Percentiles rank a stretch among this genome's conserved stretches.
Evolutionary conservation across 2,329 filamentous ascomycete species (phyloP).

Genomic region (Dothideomycetes sp.): DNA sequence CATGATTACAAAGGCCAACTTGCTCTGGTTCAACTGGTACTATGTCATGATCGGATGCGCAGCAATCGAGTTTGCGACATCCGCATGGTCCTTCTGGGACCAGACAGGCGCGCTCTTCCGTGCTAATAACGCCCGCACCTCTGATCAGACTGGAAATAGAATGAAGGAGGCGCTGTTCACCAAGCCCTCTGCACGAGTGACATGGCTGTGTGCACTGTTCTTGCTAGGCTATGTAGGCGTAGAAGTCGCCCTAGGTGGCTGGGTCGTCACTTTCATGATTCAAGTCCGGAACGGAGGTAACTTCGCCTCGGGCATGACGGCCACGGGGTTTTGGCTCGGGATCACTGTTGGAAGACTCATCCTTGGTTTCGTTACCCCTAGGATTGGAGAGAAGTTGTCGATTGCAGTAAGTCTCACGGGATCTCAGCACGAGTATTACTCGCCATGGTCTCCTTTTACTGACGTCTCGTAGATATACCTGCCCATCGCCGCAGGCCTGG

Average conservation of each 20-base stretch:
- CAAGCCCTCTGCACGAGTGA: slow-evolving; percentile 40
- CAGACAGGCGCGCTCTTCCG: slow-evolving; percentile 50
- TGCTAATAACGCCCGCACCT: slow-evolving; percentile 34
- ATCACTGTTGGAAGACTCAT: slow-evolving; percentile 63
- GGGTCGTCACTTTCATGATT: slow-evolving; percentile 86
- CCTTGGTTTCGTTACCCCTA: slow-evolving; percentile 65
- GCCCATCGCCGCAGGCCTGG: slow-evolving; percentile 47
- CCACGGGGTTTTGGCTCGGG: slow-evolving; percentile 76
- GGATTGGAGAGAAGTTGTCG: slow-evolving; percentile 57
- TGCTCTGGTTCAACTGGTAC: slow-evolving; percentile 65
- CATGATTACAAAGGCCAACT: slow-evolving; percentile 52
- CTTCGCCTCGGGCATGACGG: slow-evolving; percentile 64
- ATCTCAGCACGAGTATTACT: too few species aligned
- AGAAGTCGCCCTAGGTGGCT: slow-evolving; percentile 67
- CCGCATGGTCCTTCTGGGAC: slow-evolving; percentile 49
- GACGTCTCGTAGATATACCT: slow-evolving; percentile 63
- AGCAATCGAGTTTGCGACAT: slow-evolving; percentile 43
- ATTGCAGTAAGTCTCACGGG: slow-evolving; percentile 28
- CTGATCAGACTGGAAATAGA: slow-evolving; percentile 34
- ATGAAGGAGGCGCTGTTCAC: slow-evolving; percentile 40
- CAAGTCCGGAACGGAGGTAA: slow-evolving; percentile 55
- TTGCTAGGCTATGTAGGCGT: slow-evolving; percentile 68
- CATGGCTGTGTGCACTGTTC: slow-evolving; percentile 65
- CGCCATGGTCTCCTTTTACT: too few species aligned
- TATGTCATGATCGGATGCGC: slow-evolving; percentile 59